Evolutionary conservation across 1,284 basidiomycete species (phyloP).

Genomic region (Boletus smithii): DNA sequence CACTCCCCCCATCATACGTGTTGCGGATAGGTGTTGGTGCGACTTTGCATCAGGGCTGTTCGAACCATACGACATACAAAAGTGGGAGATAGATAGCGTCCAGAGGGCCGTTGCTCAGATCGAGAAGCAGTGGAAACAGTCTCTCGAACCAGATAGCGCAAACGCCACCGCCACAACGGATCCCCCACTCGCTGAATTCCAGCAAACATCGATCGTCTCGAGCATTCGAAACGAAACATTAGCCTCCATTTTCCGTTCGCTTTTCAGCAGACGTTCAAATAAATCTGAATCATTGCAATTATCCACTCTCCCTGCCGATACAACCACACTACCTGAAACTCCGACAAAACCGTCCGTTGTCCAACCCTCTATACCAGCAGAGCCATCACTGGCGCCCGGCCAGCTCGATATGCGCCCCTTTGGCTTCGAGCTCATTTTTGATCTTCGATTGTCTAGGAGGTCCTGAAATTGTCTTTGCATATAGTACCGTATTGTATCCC

Average conservation of each 20-base stretch:
- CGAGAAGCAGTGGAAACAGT: conserved; percentile 39
- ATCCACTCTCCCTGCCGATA: background rate
- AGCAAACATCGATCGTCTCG: conserved; percentile 3
- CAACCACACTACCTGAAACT: conserved; percentile 5
- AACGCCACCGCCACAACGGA: conserved; percentile 15
- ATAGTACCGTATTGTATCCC: conserved; percentile 25
- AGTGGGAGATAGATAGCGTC: conserved; percentile 67
- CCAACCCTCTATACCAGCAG: conserved; percentile 5
- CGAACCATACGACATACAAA: conserved; percentile 67
- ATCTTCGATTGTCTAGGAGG: conserved; percentile 61
- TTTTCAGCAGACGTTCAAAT: conserved; percentile 17
- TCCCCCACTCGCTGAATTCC: background rate
- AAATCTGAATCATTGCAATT: conserved; percentile 1
- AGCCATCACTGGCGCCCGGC: conserved; percentile 37
- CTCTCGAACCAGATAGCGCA: conserved; percentile 5
- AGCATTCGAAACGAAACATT: conserved; percentile 20
- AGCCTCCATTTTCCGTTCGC: conserved; percentile 22
- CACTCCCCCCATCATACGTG: conserved; percentile 45
- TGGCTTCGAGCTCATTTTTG: conserved; percentile 66
- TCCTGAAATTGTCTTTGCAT: conserved; percentile 16
- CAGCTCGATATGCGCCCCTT: conserved; percentile 70
- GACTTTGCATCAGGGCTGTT: conserved; percentile 64
- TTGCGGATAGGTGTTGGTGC: conserved; percentile 78
- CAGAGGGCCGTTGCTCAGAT: conserved; percentile 46
- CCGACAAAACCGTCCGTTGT: conserved; percentile 1